Conservation (phyloP, 805 yeast species). For the Saccharomyces jurei region DNA sequence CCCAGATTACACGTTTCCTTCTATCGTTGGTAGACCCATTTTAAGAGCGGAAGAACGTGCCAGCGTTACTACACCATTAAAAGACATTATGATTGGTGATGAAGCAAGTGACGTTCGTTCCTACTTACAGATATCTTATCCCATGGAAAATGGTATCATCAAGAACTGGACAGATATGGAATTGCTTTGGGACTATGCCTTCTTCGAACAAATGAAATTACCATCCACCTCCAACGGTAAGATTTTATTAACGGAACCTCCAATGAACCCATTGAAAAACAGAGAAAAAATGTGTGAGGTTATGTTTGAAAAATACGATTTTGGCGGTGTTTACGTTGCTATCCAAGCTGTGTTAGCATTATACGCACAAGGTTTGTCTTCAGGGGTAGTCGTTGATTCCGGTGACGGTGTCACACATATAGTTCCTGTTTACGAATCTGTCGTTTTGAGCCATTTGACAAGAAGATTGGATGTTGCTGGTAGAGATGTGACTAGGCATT, state of each 20-base stretch:
- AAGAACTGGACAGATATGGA: constrained; percentile 99
- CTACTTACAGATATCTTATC: constrained; percentile 85
- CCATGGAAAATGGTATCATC: constrained; percentile 98
- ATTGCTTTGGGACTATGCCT: constrained; percentile 95
- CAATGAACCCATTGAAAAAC: constrained; percentile 90
- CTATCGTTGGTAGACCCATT: constrained; percentile 95
- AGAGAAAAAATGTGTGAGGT: constrained; percentile 89
- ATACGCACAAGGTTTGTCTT: constrained; percentile 92
- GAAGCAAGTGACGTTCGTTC: constrained; percentile 91
- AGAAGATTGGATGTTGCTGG: constrained; percentile 95
- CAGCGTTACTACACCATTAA: constrained; percentile 52
- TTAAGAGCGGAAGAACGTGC: constrained; percentile 92
- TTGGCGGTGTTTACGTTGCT: constrained; percentile 91
- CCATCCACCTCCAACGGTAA: constrained; percentile 70
- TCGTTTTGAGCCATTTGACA: constrained; percentile 89
- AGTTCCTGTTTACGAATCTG: constrained; percentile 96
- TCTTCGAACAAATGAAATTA: constrained; percentile 80
- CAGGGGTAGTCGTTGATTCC: constrained; percentile 97
- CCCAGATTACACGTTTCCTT: constrained; percentile 95
- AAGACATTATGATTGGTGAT: constrained; percentile 95
- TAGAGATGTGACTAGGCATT: constrained; percentile 93
- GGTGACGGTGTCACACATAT: constrained; percentile 83
- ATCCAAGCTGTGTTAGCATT: constrained; percentile 97
- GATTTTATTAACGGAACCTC: constrained; percentile 90
- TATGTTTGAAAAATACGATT: constrained; percentile 87